phyloP scores from a whole-genome alignment of 2,329 filamentous ascomycete genomes.

The Xylaria sp. region DNA sequence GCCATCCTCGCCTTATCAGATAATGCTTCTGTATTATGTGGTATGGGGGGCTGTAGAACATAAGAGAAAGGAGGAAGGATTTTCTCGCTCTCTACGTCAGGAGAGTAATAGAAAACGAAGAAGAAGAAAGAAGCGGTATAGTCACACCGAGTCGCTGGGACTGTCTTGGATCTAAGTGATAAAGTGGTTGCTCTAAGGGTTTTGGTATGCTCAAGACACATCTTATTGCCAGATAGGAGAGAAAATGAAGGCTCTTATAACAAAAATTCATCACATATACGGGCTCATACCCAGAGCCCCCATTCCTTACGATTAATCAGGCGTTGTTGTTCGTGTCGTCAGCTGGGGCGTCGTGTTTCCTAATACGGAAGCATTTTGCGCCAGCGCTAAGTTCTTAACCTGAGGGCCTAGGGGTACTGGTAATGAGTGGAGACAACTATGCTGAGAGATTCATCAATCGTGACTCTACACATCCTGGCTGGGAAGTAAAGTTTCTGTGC shows the following conservation, averaged over 20 bases:
- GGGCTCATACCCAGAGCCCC: neutral
- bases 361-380: slow-evolving; percentile 30
- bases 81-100: neutral
- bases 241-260: slow-evolving; percentile 23
- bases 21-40: neutral
- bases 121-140: neutral
- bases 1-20: neutral
- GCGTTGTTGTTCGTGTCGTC: neutral
- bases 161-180: neutral
- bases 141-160: neutral
- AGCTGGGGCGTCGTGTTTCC: slow-evolving; percentile 3
- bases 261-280: neutral
- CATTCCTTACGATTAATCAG: slow-evolving; percentile 2
- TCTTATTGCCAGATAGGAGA: neutral
- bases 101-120: neutral
- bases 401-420: neutral
- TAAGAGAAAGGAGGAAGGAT: neutral
- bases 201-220: neutral
- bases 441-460: neutral
- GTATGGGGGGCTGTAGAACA: too few species aligned
- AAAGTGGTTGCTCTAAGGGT: neutral
- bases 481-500: neutral
- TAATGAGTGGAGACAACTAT: neutral
- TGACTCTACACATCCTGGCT: neutral
- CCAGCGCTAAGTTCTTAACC: slow-evolving; percentile 7